Evolutionary conservation across 2,329 filamentous ascomycete genomes (phyloP).

Genomic region (Xylaria multiplex): DNA sequence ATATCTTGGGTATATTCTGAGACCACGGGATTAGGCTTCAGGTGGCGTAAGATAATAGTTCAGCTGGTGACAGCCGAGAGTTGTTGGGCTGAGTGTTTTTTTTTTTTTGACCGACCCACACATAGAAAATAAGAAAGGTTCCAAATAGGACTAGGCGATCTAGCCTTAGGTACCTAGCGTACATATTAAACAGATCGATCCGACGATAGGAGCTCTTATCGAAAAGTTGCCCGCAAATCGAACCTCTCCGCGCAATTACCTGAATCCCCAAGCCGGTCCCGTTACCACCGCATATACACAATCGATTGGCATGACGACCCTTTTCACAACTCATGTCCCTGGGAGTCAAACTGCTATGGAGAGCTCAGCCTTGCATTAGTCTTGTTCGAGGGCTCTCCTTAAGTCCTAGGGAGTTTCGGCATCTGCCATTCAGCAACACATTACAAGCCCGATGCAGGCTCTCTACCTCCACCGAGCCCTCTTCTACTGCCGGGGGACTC

Average conservation of each 20-base stretch:
- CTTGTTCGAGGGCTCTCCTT: conserved; percentile 44
- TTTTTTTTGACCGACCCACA: background rate
- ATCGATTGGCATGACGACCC: conserved; percentile 40
- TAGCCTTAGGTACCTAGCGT: background rate
- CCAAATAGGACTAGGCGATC: background rate
- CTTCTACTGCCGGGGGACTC: conserved; percentile 3
- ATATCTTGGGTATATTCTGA: too few species aligned
- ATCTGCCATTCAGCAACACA: conserved; percentile 26
- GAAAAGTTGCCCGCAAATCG: background rate
- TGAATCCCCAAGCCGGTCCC: background rate
- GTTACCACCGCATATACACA: conserved; percentile 17
- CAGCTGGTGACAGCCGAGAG: background rate
- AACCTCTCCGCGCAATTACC: conserved; percentile 6
- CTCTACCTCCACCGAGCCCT: conserved; percentile 22
- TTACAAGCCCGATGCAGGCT: conserved; percentile 36
- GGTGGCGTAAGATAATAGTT: too few species aligned
- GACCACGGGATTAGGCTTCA: too few species aligned
- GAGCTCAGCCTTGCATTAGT: conserved; percentile 42
- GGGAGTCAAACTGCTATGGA: conserved; percentile 47
- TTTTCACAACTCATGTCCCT: conserved; percentile 49
- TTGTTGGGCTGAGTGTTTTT: background rate
- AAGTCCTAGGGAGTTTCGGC: conserved; percentile 43
- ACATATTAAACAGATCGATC: background rate
- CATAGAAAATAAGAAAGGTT: background rate
- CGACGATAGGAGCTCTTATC: conserved; percentile 6